Percentiles rank a stretch among this genome's conserved stretches.
Evolutionary conservation across 1,139 yeast species (phyloP).

Genomic region (Saccharomyces uvarum): DNA sequence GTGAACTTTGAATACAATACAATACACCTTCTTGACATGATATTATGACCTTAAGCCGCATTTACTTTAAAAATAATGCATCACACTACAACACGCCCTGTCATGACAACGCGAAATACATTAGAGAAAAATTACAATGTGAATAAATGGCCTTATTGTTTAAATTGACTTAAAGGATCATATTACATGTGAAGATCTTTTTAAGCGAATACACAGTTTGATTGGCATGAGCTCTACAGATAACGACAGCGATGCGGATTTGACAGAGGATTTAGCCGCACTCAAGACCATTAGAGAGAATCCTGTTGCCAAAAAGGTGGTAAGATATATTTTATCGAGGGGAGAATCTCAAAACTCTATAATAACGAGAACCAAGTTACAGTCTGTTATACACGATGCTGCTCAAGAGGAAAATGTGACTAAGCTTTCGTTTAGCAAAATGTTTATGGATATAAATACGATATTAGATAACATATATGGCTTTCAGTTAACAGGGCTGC

Average conservation of each 20-base stretch:
- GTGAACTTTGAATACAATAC: not conserved
- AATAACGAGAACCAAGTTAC: slow-evolving; percentile 16
- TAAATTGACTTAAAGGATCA: not conserved
- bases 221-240: not conserved
- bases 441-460: slow-evolving; percentile 15
- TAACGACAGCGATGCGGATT: not conserved
- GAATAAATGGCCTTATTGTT: not conserved
- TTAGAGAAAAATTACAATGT: not conserved
- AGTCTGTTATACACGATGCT: slow-evolving; percentile 16
- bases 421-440: slow-evolving; percentile 10
- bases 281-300: not conserved
- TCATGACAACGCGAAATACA: not conserved
- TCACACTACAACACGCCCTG: not conserved
- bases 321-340: slow-evolving; percentile 18
- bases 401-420: slow-evolving; percentile 16
- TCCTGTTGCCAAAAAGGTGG: slow-evolving; percentile 16
- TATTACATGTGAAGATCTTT: not conserved
- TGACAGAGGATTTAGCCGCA: not conserved
- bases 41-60: not conserved
- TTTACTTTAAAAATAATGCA: not conserved
- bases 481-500: slow-evolving; percentile 17
- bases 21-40: not conserved
- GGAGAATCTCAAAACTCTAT: slow-evolving; percentile 20
- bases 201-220: not conserved
- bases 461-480: slow-evolving; percentile 24